Percentiles rank a stretch among this genome's conserved stretches.
Conservation (phyloP, 2,329 filamentous ascomycete species). For the Pseudogymnoascus sp. region DNA sequence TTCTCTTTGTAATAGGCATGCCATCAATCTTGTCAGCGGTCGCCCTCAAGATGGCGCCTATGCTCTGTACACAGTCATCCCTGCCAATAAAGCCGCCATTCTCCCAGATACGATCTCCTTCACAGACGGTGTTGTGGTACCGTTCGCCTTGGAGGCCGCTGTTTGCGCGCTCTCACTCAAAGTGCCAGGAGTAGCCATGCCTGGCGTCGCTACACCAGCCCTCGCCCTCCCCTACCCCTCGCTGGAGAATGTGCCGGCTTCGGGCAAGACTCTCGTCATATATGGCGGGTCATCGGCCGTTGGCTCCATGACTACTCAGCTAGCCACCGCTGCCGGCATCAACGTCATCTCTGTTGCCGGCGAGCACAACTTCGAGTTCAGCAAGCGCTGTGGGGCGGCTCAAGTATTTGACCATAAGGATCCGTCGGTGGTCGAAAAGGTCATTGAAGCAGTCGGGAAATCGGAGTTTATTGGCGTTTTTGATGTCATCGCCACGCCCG, state of each 20-base stretch:
- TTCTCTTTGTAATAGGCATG: background rate
- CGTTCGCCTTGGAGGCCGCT: constrained; percentile 20
- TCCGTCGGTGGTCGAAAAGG: constrained; percentile 16
- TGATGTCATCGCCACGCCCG: constrained; percentile 16
- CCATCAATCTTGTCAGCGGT: constrained; percentile 23
- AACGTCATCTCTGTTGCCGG: constrained; percentile 11
- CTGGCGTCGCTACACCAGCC: constrained; percentile 8
- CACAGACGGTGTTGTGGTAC: constrained; percentile 15
- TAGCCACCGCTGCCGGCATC: constrained; percentile 16
- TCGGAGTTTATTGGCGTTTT: constrained; percentile 23
- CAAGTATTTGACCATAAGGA: constrained; percentile 22
- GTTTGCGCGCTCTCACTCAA: constrained; percentile 22
- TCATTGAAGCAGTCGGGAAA: constrained; percentile 13
- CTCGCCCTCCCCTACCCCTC: background rate
- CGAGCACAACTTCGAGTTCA: constrained; percentile 16
- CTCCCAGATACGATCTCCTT: constrained; percentile 15
- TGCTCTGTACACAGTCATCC: constrained; percentile 13
- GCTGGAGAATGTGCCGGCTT: background rate
- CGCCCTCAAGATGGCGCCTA: constrained; percentile 23
- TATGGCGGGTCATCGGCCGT: background rate
- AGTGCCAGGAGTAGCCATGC: constrained; percentile 16
- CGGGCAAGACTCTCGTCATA: background rate
- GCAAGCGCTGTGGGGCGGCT: constrained; percentile 17
- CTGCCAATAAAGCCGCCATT: constrained; percentile 20
- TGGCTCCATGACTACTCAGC: constrained; percentile 16